Evolutionary conservation across 2,329 filamentous ascomycete genomes (phyloP).

Genomic region (Pseudopyricularia javanii): DNA sequence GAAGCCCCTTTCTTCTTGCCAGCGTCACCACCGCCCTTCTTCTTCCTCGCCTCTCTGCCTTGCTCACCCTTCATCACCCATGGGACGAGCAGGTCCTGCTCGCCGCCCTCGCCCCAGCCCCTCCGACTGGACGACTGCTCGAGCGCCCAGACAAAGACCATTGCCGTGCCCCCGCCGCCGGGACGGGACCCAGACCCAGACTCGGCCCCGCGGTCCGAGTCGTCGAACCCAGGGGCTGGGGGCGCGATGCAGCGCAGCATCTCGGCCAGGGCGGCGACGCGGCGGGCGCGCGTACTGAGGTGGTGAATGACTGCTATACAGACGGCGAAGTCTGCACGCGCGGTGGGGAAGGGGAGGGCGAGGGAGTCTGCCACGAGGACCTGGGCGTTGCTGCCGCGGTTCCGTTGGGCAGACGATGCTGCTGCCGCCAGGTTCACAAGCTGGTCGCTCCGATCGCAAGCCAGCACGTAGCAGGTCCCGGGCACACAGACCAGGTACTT

Average conservation of each 20-base stretch:
- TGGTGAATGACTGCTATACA: conserved; percentile 94
- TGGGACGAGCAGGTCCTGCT: conserved; percentile 89
- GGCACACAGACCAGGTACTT: conserved; percentile 55
- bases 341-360: conserved; percentile 60
- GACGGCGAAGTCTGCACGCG: conserved; percentile 66
- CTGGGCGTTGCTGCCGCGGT: conserved; percentile 19
- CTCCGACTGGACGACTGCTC: conserved; percentile 80
- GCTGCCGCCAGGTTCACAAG: conserved; percentile 73
- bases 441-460: conserved; percentile 51
- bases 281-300: conserved; percentile 63
- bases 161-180: conserved; percentile 25
- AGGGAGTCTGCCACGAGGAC: conserved; percentile 73
- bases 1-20: conserved; percentile 6
- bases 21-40: no score
- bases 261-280: conserved; percentile 58
- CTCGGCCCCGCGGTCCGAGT: conserved; percentile 11
- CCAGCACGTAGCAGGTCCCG: neutral
- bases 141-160: conserved; percentile 91
- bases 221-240: neutral
- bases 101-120: conserved; percentile 73
- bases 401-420: conserved; percentile 6
- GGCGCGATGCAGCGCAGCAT: conserved; percentile 53
- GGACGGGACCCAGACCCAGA: conserved; percentile 3
- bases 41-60: conserved; percentile 11
- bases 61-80: conserved; percentile 60